Percentiles rank a stretch among this genome's conserved stretches.
Evolutionary conservation across 768 basidiomycete species (phyloP).

Genomic region (Lentinula sp.): DNA sequence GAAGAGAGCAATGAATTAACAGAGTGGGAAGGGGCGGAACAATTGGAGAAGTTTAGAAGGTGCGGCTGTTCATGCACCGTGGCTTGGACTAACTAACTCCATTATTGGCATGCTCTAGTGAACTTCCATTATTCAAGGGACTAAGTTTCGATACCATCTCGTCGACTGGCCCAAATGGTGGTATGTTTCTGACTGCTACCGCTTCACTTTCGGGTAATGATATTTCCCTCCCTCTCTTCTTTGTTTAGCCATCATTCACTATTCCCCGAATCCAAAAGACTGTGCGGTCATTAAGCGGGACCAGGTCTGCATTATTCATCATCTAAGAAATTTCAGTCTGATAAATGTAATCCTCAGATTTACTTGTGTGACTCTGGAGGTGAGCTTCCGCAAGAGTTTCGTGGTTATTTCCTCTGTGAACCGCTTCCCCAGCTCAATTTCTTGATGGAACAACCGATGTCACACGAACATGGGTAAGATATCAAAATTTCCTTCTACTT

Average conservation of each 20-base stretch:
- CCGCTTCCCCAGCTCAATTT: slow-evolving; percentile 58
- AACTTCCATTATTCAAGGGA: slow-evolving; percentile 76
- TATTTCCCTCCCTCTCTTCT: not conserved
- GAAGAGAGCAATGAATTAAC: slow-evolving; percentile 50
- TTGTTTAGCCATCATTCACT: slow-evolving; percentile 83
- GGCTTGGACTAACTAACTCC: not conserved
- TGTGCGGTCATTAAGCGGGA: slow-evolving; percentile 74
- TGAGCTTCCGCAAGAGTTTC: slow-evolving; percentile 13
- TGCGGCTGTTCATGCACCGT: slow-evolving; percentile 29
- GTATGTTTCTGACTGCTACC: slow-evolving; percentile 32
- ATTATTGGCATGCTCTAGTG: slow-evolving; percentile 32
- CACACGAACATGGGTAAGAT: slow-evolving; percentile 76
- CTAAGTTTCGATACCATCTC: slow-evolving; percentile 92
- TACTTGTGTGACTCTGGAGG: slow-evolving; percentile 79
- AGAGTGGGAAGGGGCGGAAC: slow-evolving; percentile 76
- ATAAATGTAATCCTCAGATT: slow-evolving; percentile 22
- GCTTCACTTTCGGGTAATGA: not conserved
- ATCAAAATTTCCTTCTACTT: not conserved
- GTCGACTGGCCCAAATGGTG: slow-evolving; percentile 86
- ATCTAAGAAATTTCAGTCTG: not conserved
- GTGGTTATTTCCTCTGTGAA: not conserved
- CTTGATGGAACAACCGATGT: slow-evolving; percentile 94
- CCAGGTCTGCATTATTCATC: slow-evolving; percentile 36
- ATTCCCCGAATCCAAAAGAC: slow-evolving; percentile 69
- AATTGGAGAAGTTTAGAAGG: slow-evolving; percentile 79